These are phyloP conservation scores for Incumbomyces lentus DNA, from an alignment of 2,329 filamentous ascomycete genomes.

Conservation along the genomic window DNA sequence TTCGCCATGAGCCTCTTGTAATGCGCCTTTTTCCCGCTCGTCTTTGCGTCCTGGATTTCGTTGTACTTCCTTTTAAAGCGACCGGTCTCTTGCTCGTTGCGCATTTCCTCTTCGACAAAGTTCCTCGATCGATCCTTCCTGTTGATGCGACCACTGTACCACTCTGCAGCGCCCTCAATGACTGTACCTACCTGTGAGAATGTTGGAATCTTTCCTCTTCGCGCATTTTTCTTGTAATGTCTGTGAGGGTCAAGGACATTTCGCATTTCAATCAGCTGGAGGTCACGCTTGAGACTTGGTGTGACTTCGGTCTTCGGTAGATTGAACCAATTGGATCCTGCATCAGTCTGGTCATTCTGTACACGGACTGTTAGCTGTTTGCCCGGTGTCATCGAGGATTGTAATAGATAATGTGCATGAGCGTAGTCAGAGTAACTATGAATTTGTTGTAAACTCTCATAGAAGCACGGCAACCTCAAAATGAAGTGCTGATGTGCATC, in stretches of 20 bases:
- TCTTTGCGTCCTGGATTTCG: slow-evolving; percentile 71
- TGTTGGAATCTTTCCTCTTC: slow-evolving; percentile 60
- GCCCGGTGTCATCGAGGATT: no score
- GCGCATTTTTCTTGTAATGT: slow-evolving; percentile 72
- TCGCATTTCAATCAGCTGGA: slow-evolving; percentile 83
- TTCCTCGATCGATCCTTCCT: slow-evolving; percentile 83
- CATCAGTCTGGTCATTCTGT: slow-evolving; percentile 50
- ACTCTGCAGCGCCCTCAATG: slow-evolving; percentile 80
- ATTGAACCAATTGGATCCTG: slow-evolving; percentile 77
- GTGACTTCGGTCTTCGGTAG: slow-evolving; percentile 77
- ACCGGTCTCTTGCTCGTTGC: slow-evolving; percentile 51
- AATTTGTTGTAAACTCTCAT: slow-evolving; percentile 51
- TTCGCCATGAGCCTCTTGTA: slow-evolving; percentile 69
- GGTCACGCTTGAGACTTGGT: slow-evolving; percentile 73
- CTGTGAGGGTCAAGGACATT: slow-evolving; percentile 78
- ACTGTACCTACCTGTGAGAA: slow-evolving; percentile 86
- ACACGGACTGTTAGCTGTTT: slow-evolving; percentile 13
- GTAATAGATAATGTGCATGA: neutral
- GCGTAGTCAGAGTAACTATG: slow-evolving; percentile 60
- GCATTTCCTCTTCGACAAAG: slow-evolving; percentile 74
- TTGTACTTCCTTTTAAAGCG: slow-evolving; percentile 82
- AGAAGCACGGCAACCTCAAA: slow-evolving; percentile 64
- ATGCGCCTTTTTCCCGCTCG: slow-evolving; percentile 77
- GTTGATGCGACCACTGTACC: slow-evolving; percentile 65
- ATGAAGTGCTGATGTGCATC: slow-evolving; percentile 67